Evolutionary conservation across 1,284 basidiomycete species (phyloP), one percentile per base, ranked within the genome.

Genomic region (Ceratobasidium theobromae): DNA sequence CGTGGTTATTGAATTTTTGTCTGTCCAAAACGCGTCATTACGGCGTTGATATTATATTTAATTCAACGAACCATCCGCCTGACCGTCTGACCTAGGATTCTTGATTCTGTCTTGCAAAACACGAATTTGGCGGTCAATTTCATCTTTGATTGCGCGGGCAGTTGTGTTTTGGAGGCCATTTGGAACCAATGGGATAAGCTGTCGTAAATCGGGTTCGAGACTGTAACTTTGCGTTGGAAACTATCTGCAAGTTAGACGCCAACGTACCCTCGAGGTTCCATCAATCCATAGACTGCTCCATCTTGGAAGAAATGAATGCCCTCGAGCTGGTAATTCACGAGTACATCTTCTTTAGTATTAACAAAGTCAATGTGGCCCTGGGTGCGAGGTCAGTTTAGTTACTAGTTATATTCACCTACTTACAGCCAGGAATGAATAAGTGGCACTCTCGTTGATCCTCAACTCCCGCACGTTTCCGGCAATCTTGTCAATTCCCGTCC

Each of bases 221-320:
- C 69, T 69, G 35, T 45, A 41, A 27, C 4, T 27, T 5, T 58
- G 40, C 21, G 30, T 23, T n/a, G 48, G 35, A 25, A 25, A 41
- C 52, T 5, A 23, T n/a, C 16, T n/a, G 6, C 11, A n/a, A 8
- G 23, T 16, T 46, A 43, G 45, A 28, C 30, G 54, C 25, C 69
- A 6, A 72, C 81, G 68, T 69, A 91, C 89, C 86, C 86, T 21
- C 77, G 75, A 3, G 88, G 85, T 71, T 86, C 81, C 4, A 85
- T 89, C 68, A 88, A 82, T 0, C 90, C 88, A 72, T 87, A 88
- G 43, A 94, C 84, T 0, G 88, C 84, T 1, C 93, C 93, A 70
- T 91, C 89, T 8, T 82, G 77, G 8, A 88, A 71, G 72, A 91
- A 86, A 76, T 94, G 92, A 12, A 95, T 79, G 2, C 90, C 93